A percentile compares a stretch with the other conserved stretches of the same genome.
Evolutionary conservation across 164 flowering plant species (phyloP).

Genomic region (Magnolia kwangsiensis): DNA sequence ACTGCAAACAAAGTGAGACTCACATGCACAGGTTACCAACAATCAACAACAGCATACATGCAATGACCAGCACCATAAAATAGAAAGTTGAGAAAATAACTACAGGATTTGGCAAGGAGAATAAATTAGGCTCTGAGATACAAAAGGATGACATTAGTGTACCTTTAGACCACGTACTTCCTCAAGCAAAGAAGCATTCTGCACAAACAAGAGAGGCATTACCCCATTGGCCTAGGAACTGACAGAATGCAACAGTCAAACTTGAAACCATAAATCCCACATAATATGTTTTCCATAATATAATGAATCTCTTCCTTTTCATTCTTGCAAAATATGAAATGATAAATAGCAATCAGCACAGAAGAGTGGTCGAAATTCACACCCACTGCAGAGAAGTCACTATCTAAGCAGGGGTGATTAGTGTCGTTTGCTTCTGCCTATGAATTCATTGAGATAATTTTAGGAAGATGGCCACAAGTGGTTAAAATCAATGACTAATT

Average conservation of each 20-base stretch:
- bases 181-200: slow-evolving; percentile 18
- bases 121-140: neutral
- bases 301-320: too few species aligned
- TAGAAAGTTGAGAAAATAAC: slow-evolving; percentile 3
- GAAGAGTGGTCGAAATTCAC: too few species aligned
- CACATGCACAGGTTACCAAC: neutral
- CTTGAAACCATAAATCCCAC: neutral
- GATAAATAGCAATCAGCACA: too few species aligned
- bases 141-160: neutral
- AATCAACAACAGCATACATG: neutral
- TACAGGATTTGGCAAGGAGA: neutral
- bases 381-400: too few species aligned
- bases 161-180: slow-evolving; percentile 13
- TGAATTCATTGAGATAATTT: too few species aligned
- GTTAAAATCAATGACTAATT: too few species aligned
- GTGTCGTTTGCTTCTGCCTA: too few species aligned
- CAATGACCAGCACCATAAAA: neutral
- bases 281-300: neutral
- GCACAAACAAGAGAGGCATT: slow-evolving; percentile 9
- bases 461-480: too few species aligned
- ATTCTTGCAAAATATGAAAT: too few species aligned
- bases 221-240: neutral
- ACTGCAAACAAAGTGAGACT: neutral
- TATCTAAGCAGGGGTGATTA: too few species aligned
- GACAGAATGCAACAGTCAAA: neutral